A percentile compares a stretch with the other conserved stretches of the same genome.
These are phyloP conservation scores for Pseudozyma sp. DNA, from an alignment of 1,284 basidiomycete species.

Conservation along the genomic window DNA sequence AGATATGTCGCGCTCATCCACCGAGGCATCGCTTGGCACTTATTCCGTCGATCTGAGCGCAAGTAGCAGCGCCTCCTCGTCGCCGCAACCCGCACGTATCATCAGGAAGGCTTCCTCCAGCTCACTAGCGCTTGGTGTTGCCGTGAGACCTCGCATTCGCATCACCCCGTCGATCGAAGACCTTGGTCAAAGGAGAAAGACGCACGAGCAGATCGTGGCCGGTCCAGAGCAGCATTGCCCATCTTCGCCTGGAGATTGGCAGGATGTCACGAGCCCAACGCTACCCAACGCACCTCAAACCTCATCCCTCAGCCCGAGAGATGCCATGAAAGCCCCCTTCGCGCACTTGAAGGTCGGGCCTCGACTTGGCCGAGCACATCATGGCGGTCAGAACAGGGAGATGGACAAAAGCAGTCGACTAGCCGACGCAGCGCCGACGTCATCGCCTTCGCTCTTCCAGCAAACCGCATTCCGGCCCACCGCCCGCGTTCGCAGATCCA, in stretches of 20 bases:
- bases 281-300: constrained; percentile 6
- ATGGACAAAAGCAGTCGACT: not conserved
- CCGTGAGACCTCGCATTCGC: constrained; percentile 52
- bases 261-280: constrained; percentile 25
- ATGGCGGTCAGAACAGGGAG: not conserved
- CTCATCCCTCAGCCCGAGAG: constrained; percentile 29
- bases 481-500: constrained; percentile 27
- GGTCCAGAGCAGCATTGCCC: constrained; percentile 10
- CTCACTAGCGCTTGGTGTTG: constrained; percentile 25
- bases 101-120: constrained; percentile 23
- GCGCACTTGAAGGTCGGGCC: not conserved
- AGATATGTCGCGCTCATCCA: constrained; percentile 40
- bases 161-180: constrained; percentile 64
- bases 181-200: constrained; percentile 41
- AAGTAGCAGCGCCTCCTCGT: constrained; percentile 37
- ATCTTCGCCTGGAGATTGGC: constrained; percentile 23
- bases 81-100: constrained; percentile 25
- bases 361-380: not conserved
- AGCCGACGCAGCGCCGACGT: not conserved
- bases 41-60: constrained; percentile 49
- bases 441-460: constrained; percentile 11
- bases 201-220: constrained; percentile 29
- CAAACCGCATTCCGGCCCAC: constrained; percentile 23
- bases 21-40: constrained; percentile 33
- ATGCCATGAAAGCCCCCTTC: constrained; percentile 28